Evolutionary conservation across 1,284 basidiomycete species (phyloP), one percentile per base, ranked within the genome.

Genomic region (Trichosporon faecale): DNA sequence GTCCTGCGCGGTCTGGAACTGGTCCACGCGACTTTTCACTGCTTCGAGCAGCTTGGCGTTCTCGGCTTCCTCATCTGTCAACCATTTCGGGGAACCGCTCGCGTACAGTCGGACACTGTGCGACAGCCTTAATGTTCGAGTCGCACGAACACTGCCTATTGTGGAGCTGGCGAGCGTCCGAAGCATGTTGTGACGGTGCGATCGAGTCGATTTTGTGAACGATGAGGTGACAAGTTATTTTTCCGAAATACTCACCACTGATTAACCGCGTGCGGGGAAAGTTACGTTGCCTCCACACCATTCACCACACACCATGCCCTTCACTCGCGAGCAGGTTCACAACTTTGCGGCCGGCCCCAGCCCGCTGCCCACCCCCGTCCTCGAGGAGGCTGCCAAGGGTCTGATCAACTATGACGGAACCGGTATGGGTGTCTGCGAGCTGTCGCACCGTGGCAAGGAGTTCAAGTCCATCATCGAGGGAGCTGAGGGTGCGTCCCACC

Each of bases 271-370:
- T 23, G 21, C 49, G n/a, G 11, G 18, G 49, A 52, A 52, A 52
- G 49, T 52, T 52, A 21, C 21, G 25, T 52, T 52, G 49, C 49
- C 49, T 52, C 49, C 49, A 52, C 49, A 52, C 16, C 21, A 25
- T 52, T 52, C 49, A 52, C 49, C 49, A 25, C 25, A 7, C 49
- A 52, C 49, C 21, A 52, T 52, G 71, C 44, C 70, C 18, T 35
- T 72, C 44, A 23, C 74, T 18, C 88, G 83, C 75, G 74, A 77
- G 61, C 78, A 87, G 68, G 87, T 90, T 16, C 88, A 92, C 82
- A 97, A 98, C 86, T 93, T 98, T 81, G 92, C 93, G 60, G 91
- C 95, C 64, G 95, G 95, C 1, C 95, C 95, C 29, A 95, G 93
- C 33, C 91, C 92, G 0, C 86, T 98, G 40, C 95, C 95, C 18